Conservation (phyloP, 2,329 filamentous ascomycete genomes). For the Dactylellina haptotyla region DNA sequence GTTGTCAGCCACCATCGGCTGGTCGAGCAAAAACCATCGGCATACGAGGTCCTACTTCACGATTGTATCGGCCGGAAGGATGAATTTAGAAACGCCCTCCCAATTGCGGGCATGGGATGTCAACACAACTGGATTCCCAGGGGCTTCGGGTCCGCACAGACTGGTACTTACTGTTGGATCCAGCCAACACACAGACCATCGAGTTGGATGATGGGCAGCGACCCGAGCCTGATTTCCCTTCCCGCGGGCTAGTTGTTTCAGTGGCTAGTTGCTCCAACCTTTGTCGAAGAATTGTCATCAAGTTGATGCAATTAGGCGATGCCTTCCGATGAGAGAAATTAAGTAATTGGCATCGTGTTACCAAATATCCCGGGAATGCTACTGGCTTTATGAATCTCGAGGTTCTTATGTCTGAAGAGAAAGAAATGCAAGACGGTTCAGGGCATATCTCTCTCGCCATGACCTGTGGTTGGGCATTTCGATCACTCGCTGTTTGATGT, state of each 20-base stretch:
- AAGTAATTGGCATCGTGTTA: background rate
- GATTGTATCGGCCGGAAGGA: background rate
- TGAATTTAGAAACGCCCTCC: constrained; percentile 1
- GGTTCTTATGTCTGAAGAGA: background rate
- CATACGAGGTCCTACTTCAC: background rate
- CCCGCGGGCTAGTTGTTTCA: constrained; percentile 46
- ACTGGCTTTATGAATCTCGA: background rate
- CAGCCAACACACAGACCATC: constrained; percentile 20
- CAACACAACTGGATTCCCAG: background rate
- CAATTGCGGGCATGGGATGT: background rate
- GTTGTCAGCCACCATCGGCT: background rate
- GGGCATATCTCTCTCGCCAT: background rate
- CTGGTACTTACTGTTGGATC: background rate
- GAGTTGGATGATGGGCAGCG: constrained; percentile 39
- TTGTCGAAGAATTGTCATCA: constrained; percentile 13
- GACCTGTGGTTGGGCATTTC: constrained; percentile 1
- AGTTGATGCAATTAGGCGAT: constrained; percentile 7
- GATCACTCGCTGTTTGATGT: constrained; percentile 2
- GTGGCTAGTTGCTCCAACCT: constrained; percentile 29
- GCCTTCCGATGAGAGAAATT: constrained; percentile 4
- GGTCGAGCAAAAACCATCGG: too few relatives aligned
- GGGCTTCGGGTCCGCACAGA: constrained; percentile 22
- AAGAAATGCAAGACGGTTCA: background rate
- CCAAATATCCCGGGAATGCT: background rate
- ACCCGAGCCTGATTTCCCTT: constrained; percentile 43